Evolutionary conservation across 305 asterid genomes (phyloP), one percentile per base, ranked within the genome.

Genomic region (Ajuga reptans): DNA sequence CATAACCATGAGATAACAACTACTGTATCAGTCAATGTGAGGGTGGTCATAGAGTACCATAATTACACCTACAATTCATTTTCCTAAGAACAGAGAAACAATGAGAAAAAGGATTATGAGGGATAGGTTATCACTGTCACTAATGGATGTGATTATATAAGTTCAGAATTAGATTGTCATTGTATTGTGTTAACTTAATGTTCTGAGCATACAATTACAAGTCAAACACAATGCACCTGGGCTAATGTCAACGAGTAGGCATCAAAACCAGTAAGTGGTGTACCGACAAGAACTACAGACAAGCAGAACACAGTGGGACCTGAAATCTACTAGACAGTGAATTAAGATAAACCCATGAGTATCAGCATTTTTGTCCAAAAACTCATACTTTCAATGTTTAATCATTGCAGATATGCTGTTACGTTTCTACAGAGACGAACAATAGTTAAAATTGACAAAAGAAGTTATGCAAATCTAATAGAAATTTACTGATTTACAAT

Each of bases 401-500:
- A 7, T n/a, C 21, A 54, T 17, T 9, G 15, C 47, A 47, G 4
- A 10, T n/a, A 29, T 15, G 27, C 42, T 62, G 31, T 49, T 21
- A 4, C 14, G 27, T 39, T 52, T 36, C 5, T 15, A 10, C 17
- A 33, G 29, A 16, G 14, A 8, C 51, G 57, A 73, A 14, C 24
- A 53, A 34, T 39, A n/a, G 18, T 9, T 17, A 5, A 4, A 17
- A 29, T 10, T 7, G 52, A 33, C 43, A 33, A 4, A 47, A 11
- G 6, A 11, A 7, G 9, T 3, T 37, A 73, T 8, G n/a, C n/a
- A 66, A 49, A 41, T 34, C 24, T 1, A 65, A 4, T 39, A 11
- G 18, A 39, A 15, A 68, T 69, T 69, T 39, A 11, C 12, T 37
- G 15, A 68, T 69, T 69, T 37, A 68, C 68, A 53, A 56, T 29